Percentiles rank a stretch among this genome's conserved stretches.
phyloP scores from a whole-genome alignment of 2,329 filamentous ascomycete genomes.

The Aureobasidium subglaciale region DNA sequence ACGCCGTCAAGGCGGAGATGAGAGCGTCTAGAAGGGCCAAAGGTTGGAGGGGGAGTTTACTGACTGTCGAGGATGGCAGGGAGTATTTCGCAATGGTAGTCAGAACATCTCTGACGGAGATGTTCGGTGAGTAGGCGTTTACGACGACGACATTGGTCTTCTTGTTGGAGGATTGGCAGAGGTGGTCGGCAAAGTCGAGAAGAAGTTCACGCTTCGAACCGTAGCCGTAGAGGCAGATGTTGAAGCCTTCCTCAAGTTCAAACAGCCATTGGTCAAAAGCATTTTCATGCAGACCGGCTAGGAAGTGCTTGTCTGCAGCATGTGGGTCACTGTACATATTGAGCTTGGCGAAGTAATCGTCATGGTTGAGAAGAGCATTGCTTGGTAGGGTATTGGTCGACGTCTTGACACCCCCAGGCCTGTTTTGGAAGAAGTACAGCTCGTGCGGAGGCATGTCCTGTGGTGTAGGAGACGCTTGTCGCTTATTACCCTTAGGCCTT shows the following conservation, averaged over 20 bases:
- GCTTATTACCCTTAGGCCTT: conserved; percentile 46
- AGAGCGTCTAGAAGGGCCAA: conserved; percentile 62
- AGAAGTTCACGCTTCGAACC: conserved; percentile 78
- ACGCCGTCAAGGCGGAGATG: conserved; percentile 51
- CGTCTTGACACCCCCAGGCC: conserved; percentile 71
- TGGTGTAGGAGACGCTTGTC: conserved; percentile 67
- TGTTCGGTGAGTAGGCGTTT: conserved; percentile 71
- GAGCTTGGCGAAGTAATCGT: conserved; percentile 76
- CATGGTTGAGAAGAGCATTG: conserved; percentile 72
- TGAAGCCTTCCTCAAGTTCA: conserved; percentile 80
- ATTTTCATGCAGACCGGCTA: conserved; percentile 68
- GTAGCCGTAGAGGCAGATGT: conserved; percentile 84
- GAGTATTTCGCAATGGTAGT: conserved; percentile 61
- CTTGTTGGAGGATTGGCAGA: conserved; percentile 44
- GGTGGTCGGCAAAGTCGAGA: conserved; percentile 65
- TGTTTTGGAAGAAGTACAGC: conserved; percentile 88
- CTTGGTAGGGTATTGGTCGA: conserved; percentile 77
- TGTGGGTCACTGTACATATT: conserved; percentile 62
- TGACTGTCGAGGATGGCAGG: conserved; percentile 33
- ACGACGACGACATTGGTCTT: conserved; percentile 66
- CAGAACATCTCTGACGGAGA: conserved; percentile 63
- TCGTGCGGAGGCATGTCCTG: conserved; percentile 80
- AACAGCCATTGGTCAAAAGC: conserved; percentile 91
- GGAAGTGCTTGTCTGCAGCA: conserved; percentile 58
- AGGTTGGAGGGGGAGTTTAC: conserved; percentile 58